A percentile compares a stretch with the other conserved stretches of the same genome.
Evolutionary conservation across 495 filamentous ascomycete species (phyloP).

Genomic region (Aspergillus mulundensis): DNA sequence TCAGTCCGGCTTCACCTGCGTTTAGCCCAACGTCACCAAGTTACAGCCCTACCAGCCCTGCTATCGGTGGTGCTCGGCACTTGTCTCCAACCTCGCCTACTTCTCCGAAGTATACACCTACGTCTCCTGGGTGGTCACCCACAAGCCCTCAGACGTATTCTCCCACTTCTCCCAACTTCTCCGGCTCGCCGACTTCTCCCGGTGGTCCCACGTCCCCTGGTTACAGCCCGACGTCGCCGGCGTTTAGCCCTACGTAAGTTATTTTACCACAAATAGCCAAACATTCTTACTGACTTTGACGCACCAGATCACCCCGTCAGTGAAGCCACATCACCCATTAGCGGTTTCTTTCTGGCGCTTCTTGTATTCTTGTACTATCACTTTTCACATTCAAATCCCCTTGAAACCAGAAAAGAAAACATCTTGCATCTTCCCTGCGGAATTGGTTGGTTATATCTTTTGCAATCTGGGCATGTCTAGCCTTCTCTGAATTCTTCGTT

Average conservation of each 20-base stretch:
- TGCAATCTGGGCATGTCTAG: constrained; percentile 34
- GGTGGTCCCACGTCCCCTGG: constrained; percentile 51
- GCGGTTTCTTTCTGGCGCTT: constrained; percentile 21
- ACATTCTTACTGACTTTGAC: constrained; percentile 19
- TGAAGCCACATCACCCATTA: constrained; percentile 25
- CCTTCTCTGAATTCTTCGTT: constrained; percentile 22
- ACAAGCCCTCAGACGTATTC: constrained; percentile 69
- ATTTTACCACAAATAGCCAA: background rate
- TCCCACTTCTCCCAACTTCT: constrained; percentile 69
- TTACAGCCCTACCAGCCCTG: constrained; percentile 66
- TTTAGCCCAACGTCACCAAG: constrained; percentile 58
- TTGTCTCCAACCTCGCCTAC: constrained; percentile 66
- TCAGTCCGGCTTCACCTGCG: constrained; percentile 57
- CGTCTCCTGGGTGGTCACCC: constrained; percentile 66
- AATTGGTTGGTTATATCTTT: constrained; percentile 44
- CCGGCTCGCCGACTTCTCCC: constrained; percentile 54
- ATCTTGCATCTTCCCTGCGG: constrained; percentile 37
- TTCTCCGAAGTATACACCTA: constrained; percentile 72
- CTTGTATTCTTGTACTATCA: constrained; percentile 43
- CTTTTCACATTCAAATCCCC: constrained; percentile 18
- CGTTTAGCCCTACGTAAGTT: constrained; percentile 45
- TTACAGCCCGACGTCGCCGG: constrained; percentile 54
- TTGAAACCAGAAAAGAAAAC: constrained; percentile 36
- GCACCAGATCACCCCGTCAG: constrained; percentile 48
- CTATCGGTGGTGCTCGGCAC: constrained; percentile 44